Evolutionary conservation across 306 rosid species (phyloP).

Genomic region (Acacia crassicarpa): DNA sequence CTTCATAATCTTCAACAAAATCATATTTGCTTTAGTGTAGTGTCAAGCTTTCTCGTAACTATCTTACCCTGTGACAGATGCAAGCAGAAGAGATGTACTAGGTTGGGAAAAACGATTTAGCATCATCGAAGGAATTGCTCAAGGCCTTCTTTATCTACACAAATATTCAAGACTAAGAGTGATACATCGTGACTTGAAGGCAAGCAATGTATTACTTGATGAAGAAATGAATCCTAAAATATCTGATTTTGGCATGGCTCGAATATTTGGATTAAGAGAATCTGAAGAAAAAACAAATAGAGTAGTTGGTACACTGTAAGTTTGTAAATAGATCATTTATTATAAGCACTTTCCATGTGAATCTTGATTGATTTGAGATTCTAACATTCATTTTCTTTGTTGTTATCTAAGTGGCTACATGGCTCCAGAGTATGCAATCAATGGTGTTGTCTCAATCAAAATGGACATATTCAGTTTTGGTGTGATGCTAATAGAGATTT

Average conservation of each 20-base stretch:
- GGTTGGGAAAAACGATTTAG: slow-evolving; percentile 31
- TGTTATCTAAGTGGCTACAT: slow-evolving; percentile 29
- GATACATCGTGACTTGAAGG: slow-evolving; percentile 33
- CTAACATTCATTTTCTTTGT: background rate
- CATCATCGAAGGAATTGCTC: slow-evolving; percentile 41
- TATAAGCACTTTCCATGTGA: background rate
- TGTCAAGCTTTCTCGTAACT: background rate
- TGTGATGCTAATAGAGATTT: too few species aligned
- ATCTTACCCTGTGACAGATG: slow-evolving; percentile 1
- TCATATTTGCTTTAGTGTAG: background rate
- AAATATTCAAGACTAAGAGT: slow-evolving; percentile 34
- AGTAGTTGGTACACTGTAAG: slow-evolving; percentile 44
- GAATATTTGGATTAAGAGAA: slow-evolving; percentile 32
- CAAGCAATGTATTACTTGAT: slow-evolving; percentile 37
- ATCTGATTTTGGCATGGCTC: slow-evolving; percentile 42
- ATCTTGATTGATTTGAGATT: background rate
- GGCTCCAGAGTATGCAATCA: slow-evolving; percentile 38
- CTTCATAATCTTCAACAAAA: background rate
- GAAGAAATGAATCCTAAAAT: slow-evolving; percentile 39
- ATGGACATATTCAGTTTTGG: too few species aligned
- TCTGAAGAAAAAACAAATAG: slow-evolving; percentile 37
- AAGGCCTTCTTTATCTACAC: slow-evolving; percentile 44
- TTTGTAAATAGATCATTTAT: background rate
- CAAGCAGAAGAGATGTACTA: background rate
- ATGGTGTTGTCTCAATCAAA: slow-evolving; percentile 35